Conservation (phyloP, 257 asterid species). For the Ligustrum vulgare region DNA sequence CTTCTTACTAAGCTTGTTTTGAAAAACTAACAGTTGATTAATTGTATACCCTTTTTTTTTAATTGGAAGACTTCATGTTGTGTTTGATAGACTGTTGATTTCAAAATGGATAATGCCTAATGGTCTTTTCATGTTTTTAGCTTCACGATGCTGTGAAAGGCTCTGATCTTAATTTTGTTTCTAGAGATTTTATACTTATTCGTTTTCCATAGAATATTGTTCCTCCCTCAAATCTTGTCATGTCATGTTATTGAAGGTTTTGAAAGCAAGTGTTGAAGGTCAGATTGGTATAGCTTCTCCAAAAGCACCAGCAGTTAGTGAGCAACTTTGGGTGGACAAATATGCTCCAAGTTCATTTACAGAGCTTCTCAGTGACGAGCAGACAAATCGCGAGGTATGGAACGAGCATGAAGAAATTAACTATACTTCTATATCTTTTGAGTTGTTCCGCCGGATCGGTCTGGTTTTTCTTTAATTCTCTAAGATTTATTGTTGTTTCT, state of each 20-base stretch:
- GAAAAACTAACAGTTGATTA: not conserved
- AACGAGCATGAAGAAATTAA: too few relatives aligned
- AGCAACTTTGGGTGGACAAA: conserved; percentile 96
- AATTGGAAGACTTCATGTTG: not conserved
- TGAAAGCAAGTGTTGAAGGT: conserved; percentile 67
- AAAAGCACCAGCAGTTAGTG: conserved; percentile 43
- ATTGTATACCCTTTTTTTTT: not conserved
- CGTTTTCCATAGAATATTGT: conserved; percentile 5
- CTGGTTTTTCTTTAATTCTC: conserved; percentile 20
- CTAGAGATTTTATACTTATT: not conserved
- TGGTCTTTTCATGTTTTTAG: not conserved
- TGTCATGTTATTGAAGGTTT: conserved; percentile 52
- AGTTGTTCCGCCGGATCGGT: not conserved
- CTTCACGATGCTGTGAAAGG: not conserved
- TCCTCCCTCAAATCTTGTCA: conserved; percentile 14
- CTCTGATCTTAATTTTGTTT: not conserved
- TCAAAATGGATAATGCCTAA: not conserved
- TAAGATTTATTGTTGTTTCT: conserved; percentile 18
- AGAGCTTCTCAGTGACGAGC: conserved; percentile 97
- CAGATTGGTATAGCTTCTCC: conserved; percentile 39
- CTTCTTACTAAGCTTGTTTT: not conserved
- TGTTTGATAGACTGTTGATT: not conserved
- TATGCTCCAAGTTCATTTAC: conserved; percentile 94
- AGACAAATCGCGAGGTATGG: conserved; percentile 91
- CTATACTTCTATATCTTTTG: too few relatives aligned